These are phyloP conservation scores for Phytophthora niederhauseri DNA, from an alignment of 352 stramenopile genomes.

Conservation along the genomic window DNA sequence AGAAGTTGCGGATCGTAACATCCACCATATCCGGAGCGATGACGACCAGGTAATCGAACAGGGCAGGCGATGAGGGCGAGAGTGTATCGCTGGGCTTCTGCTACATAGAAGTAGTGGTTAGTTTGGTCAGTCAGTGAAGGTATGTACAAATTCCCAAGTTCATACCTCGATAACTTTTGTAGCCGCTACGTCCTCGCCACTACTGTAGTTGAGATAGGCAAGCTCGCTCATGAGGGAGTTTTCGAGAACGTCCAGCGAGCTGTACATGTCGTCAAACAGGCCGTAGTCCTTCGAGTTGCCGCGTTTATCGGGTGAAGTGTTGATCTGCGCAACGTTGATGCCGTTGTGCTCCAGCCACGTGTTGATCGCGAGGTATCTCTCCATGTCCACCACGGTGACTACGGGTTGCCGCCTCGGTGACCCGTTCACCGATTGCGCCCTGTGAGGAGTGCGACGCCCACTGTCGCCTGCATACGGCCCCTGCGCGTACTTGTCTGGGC, in stretches of 20 bases:
- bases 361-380: constrained; percentile 52
- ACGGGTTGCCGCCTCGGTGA: constrained; percentile 18
- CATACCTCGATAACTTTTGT: constrained; percentile 21
- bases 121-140: neutral
- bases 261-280: constrained; percentile 55
- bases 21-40: constrained; percentile 54
- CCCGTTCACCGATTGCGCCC: constrained; percentile 13
- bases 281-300: constrained; percentile 20
- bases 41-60: constrained; percentile 59
- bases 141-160: neutral
- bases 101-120: neutral
- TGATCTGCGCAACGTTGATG: constrained; percentile 38
- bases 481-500: constrained; percentile 18
- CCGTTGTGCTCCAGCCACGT: constrained; percentile 48
- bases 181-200: neutral
- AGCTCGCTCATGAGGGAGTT: constrained; percentile 45
- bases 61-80: constrained; percentile 2
- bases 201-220: constrained; percentile 23
- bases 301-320: constrained; percentile 3
- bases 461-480: constrained; percentile 19
- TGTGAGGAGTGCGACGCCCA: constrained; percentile 5
- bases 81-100: constrained; percentile 8
- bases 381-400: constrained; percentile 46
- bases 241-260: constrained; percentile 51
- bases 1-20: constrained; percentile 49